phyloP scores from a whole-genome alignment of 257 asterid genomes.

The Fraxinus americana region DNA sequence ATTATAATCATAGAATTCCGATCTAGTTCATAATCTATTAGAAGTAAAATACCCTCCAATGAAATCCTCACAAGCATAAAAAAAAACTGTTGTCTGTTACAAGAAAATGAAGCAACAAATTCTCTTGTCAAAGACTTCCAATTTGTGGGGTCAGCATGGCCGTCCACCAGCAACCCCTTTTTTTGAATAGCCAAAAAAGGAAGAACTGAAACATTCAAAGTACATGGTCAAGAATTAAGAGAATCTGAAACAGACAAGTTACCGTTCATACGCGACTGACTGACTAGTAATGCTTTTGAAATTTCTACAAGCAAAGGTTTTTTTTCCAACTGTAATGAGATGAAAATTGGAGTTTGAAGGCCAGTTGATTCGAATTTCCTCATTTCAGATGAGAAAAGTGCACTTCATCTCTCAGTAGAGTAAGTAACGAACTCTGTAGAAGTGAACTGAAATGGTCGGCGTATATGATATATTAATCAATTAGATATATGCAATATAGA shows the following conservation, averaged over 20 bases:
- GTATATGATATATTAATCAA: too few relatives aligned
- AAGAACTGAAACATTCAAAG: not conserved
- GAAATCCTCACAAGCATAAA: too few relatives aligned
- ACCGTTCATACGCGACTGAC: not conserved
- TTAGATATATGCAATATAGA: too few relatives aligned
- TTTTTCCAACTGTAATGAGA: too few relatives aligned
- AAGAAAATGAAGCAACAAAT: not conserved
- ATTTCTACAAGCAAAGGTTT: not conserved
- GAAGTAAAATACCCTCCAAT: too few relatives aligned
- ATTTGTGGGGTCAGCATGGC: not conserved
- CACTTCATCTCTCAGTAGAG: slow-evolving; percentile 67
- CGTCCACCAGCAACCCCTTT: not conserved
- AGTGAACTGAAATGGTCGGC: slow-evolving; percentile 50
- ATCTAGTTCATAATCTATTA: too few relatives aligned
- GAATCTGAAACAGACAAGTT: not conserved
- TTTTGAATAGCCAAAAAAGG: not conserved
- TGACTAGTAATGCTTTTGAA: not conserved
- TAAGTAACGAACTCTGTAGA: slow-evolving; percentile 84
- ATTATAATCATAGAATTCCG: too few relatives aligned
- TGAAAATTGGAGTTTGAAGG: not conserved
- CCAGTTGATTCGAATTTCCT: not conserved
- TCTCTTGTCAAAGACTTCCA: not conserved
- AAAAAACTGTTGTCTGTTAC: not conserved
- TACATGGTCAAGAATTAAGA: not conserved
- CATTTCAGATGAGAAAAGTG: slow-evolving; percentile 12